Evolutionary conservation across 2,329 filamentous ascomycete species (phyloP).

Genomic region (Calonectria honghensis): DNA sequence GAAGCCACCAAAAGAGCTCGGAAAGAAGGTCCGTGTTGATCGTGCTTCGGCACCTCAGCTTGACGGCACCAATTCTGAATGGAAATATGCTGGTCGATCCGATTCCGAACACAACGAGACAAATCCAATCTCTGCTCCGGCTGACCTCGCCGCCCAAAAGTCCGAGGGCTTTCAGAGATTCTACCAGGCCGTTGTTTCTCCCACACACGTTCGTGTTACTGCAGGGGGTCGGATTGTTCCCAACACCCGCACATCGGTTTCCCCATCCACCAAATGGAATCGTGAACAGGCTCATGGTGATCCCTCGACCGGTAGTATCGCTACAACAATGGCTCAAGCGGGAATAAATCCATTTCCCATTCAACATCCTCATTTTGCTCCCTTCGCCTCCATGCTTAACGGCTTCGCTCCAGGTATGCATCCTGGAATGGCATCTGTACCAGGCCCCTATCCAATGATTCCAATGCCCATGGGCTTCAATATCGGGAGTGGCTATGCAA

Average conservation of each 20-base stretch:
- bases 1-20: conserved; percentile 34
- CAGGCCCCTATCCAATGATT: conserved; percentile 61
- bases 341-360: conserved; percentile 52
- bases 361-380: conserved; percentile 55
- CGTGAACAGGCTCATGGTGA: conserved; percentile 63
- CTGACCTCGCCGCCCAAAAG: conserved; percentile 72
- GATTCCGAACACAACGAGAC: conserved; percentile 64
- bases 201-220: conserved; percentile 80
- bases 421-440: conserved; percentile 56
- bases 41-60: conserved; percentile 56
- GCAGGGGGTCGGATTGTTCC: conserved; percentile 81
- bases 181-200: conserved; percentile 80
- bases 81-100: conserved; percentile 68
- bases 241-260: conserved; percentile 74
- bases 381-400: conserved; percentile 58
- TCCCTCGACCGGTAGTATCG: conserved; percentile 42
- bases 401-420: conserved; percentile 57
- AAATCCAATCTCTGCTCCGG: conserved; percentile 73
- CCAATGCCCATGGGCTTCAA: conserved; percentile 64
- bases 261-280: conserved; percentile 71
- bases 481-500: conserved; percentile 55
- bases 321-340: conserved; percentile 48
- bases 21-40: conserved; percentile 34
- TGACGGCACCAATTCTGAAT: conserved; percentile 65
- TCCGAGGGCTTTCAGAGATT: conserved; percentile 81